phyloP scores from a whole-genome alignment of 2,329 filamentous ascomycete genomes.

The Xylaria sp. region DNA sequence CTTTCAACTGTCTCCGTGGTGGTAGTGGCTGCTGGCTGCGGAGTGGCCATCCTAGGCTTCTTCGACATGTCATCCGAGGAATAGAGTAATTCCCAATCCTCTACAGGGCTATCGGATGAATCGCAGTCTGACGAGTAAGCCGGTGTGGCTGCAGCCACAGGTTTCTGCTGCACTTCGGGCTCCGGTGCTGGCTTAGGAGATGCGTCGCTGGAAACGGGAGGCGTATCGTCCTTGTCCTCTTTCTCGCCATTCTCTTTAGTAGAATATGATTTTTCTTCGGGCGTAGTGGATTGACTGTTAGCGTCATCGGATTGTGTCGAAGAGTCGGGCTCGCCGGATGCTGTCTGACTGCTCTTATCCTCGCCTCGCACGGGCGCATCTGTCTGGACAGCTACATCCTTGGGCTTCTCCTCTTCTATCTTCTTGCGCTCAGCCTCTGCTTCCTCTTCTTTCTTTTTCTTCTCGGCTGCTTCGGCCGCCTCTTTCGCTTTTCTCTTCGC shows the following conservation, averaged over 20 bases:
- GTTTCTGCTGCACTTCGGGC: slow-evolving; percentile 19
- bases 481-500: slow-evolving; percentile 55
- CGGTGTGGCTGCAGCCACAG: slow-evolving; percentile 22
- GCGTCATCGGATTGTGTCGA: slow-evolving; percentile 32
- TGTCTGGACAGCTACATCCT: slow-evolving; percentile 48
- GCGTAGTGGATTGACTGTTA: slow-evolving; percentile 17
- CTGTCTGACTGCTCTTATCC: slow-evolving; percentile 45
- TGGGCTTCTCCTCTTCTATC: slow-evolving; percentile 46
- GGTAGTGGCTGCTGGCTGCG: slow-evolving; percentile 36
- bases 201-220: slow-evolving; percentile 11
- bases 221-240: slow-evolving; percentile 15
- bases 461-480: slow-evolving; percentile 43
- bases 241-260: slow-evolving; percentile 21
- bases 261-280: slow-evolving; percentile 30
- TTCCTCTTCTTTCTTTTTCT: slow-evolving; percentile 44
- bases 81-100: slow-evolving; percentile 69
- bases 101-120: slow-evolving; percentile 68
- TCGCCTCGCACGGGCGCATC: slow-evolving; percentile 45
- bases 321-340: slow-evolving; percentile 36
- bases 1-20: slow-evolving; percentile 48
- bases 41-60: slow-evolving; percentile 57
- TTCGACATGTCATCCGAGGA: slow-evolving; percentile 67
- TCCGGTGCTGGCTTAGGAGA: slow-evolving; percentile 14
- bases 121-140: slow-evolving; percentile 61
- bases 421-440: slow-evolving; percentile 40